phyloP scores from a whole-genome alignment of 495 filamentous ascomycete species.

The Astrocystis sublimbata region DNA sequence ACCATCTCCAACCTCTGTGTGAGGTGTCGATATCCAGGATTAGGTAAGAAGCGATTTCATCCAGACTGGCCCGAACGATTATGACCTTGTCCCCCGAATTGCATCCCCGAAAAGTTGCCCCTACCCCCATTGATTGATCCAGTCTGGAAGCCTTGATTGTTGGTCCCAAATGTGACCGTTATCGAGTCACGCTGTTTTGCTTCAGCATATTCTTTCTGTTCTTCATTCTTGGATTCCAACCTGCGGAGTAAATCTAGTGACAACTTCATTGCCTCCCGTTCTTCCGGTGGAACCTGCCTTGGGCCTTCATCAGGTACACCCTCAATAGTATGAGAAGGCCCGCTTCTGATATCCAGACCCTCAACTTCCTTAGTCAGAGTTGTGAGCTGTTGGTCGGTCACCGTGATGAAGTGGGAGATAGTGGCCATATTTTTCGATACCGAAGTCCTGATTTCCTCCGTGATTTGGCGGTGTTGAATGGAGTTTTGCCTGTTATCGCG shows the following conservation, averaged over 20 bases:
- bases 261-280: not conserved
- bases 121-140: not conserved
- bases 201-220: not conserved
- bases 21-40: no score
- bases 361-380: not conserved
- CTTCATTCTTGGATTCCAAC: not conserved
- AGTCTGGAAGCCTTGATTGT: slow-evolving; percentile 1
- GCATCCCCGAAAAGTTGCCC: not conserved
- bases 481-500: not conserved
- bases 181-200: not conserved
- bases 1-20: no score
- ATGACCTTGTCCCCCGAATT: not conserved
- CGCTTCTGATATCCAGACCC: not conserved
- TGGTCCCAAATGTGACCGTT: not conserved
- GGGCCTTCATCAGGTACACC: not conserved
- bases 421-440: not conserved
- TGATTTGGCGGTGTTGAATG: not conserved
- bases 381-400: not conserved
- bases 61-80: no score
- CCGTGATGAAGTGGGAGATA: not conserved
- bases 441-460: not conserved
- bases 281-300: not conserved
- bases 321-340: not conserved
- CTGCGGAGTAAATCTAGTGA: not conserved
- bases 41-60: no score